Evolutionary conservation across 257 asterid genomes (phyloP).

Genomic region (Scutellaria galericulata): DNA sequence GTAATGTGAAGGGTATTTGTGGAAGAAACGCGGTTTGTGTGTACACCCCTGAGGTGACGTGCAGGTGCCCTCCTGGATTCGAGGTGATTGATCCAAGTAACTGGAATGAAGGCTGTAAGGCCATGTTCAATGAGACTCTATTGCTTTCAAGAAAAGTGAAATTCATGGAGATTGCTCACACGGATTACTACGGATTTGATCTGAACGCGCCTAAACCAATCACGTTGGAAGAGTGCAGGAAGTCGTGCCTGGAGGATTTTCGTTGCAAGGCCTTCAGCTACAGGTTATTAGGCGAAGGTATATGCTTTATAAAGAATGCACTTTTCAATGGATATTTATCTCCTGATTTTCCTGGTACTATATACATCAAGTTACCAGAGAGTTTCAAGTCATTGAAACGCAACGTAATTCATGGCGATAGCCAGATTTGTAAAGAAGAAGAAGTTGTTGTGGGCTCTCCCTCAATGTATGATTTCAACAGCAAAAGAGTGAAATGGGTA

Average conservation of each 20-base stretch:
- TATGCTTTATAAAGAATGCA: constrained; percentile 54
- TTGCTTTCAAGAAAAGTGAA: constrained; percentile 39
- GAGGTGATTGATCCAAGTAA: constrained; percentile 42
- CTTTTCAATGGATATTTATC: constrained; percentile 57
- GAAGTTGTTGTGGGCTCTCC: constrained; percentile 35
- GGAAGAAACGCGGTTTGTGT: constrained; percentile 69
- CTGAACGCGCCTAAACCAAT: constrained; percentile 31
- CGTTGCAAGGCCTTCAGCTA: constrained; percentile 63
- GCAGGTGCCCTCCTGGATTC: constrained; percentile 71
- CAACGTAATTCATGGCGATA: constrained; percentile 38
- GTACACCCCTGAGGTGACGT: constrained; percentile 43
- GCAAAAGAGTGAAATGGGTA: constrained; percentile 45
- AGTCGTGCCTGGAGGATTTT: constrained; percentile 39
- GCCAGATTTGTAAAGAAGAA: constrained; percentile 30
- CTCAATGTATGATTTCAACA: constrained; percentile 47
- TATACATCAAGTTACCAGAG: constrained; percentile 56
- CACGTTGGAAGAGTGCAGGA: constrained; percentile 50
- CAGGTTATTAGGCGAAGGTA: constrained; percentile 51
- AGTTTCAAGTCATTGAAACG: constrained; percentile 38
- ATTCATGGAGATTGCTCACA: constrained; percentile 57
- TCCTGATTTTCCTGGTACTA: constrained; percentile 57
- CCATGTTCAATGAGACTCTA: constrained; percentile 40
- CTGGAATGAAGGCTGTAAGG: constrained; percentile 62
- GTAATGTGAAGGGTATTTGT: constrained; percentile 60
- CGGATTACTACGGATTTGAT: constrained; percentile 72